Percentiles rank a stretch among this genome's conserved stretches.
Evolutionary conservation across 108 stramenopile genomes (phyloP).

Genomic region (Pseudonitzschia pungens): DNA sequence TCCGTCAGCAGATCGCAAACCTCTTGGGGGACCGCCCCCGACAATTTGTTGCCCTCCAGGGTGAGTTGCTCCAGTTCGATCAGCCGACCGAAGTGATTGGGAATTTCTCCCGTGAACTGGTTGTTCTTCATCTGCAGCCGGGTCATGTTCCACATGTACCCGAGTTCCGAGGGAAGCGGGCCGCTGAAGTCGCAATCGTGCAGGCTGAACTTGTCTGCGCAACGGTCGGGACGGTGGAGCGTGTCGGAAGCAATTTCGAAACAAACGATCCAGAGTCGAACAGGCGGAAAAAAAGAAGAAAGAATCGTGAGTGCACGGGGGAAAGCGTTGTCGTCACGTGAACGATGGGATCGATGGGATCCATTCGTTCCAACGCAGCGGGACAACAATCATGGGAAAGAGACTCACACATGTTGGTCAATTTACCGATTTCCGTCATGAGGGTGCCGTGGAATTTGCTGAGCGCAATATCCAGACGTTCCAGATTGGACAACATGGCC

Average conservation of each 20-base stretch:
- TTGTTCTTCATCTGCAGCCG: constrained; percentile 22
- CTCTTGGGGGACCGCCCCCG: constrained; percentile 45
- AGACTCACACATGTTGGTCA: constrained; percentile 52
- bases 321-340: too few species aligned
- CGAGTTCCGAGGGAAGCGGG: constrained; percentile 55
- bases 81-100: constrained; percentile 15
- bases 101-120: constrained; percentile 16
- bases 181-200: constrained; percentile 25
- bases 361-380: not conserved
- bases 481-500: constrained; percentile 48
- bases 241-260: too few species aligned
- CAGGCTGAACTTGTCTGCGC: constrained; percentile 27
- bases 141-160: constrained; percentile 43
- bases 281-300: not conserved
- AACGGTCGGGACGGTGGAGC: not conserved
- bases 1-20: constrained; percentile 34
- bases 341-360: too few species aligned
- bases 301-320: not conserved
- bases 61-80: constrained; percentile 45
- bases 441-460: constrained; percentile 59
- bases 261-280: too few species aligned
- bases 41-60: constrained; percentile 48
- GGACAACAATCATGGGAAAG: not conserved
- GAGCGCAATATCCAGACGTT: constrained; percentile 56
- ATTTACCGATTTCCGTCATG: constrained; percentile 49